Conservation (phyloP, 371 early-diverging fungal species). For the Zopfochytrium polystomum region DNA sequence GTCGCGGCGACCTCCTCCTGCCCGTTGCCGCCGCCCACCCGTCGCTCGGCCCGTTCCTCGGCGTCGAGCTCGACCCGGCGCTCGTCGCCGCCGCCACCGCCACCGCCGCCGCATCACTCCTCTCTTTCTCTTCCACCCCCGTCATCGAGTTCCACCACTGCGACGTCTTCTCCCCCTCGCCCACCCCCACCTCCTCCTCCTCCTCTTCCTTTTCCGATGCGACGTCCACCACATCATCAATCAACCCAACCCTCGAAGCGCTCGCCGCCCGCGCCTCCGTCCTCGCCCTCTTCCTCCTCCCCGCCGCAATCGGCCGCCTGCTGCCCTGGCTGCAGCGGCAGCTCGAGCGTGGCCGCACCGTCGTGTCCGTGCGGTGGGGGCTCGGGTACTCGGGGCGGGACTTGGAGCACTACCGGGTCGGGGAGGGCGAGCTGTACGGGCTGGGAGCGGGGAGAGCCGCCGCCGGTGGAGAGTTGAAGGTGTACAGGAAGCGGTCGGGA, state of each 20-base stretch:
- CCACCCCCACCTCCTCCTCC: neutral
- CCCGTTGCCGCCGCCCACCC: neutral
- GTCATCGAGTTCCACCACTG: too few species aligned
- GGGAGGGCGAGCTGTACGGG: too few species aligned
- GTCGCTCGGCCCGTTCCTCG: neutral
- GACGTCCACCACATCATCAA: neutral
- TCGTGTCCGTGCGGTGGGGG: conserved; percentile 4
- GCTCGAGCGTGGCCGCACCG: conserved; percentile 4
- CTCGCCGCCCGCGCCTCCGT: neutral
- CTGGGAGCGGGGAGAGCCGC: too few species aligned
- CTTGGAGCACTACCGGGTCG: too few species aligned
- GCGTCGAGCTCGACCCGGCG: conserved; percentile 8
- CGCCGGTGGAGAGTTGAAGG: too few species aligned
- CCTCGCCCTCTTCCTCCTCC: conserved; percentile 5
- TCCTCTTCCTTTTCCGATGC: neutral
- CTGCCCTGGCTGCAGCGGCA: neutral
- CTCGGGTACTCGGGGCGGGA: conserved; percentile 3
- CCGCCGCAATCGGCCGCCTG: neutral
- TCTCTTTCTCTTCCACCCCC: too few species aligned
- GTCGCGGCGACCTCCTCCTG: conserved; percentile 6
- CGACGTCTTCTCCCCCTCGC: too few species aligned
- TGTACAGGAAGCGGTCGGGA: too few species aligned
- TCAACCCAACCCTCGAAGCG: neutral
- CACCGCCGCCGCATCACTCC: neutral
- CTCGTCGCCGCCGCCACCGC: neutral